Evolutionary conservation across 2,329 filamentous ascomycete genomes (phyloP), one percentile per base, ranked within the genome.

Genomic region (Penicillium sp.): DNA sequence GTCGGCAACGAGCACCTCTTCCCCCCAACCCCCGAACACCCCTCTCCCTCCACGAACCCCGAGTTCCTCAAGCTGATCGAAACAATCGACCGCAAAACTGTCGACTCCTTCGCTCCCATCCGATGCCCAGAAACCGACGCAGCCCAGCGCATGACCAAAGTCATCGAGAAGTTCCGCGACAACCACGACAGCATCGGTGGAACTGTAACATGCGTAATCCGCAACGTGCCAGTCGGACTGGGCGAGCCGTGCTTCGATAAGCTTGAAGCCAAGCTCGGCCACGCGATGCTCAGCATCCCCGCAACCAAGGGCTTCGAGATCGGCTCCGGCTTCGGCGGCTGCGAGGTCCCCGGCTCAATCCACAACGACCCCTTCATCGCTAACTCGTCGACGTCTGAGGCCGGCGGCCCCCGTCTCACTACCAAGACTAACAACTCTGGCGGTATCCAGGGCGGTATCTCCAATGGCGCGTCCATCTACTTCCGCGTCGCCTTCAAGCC

Each of bases 221-320:
- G 87, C 56, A 91, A 94, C 64, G 81, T 82, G 7, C 93, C 91
- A 26, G 79, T 81, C 35, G 91, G 91, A 0, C 79, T 97, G 3
- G 93, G 93, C 52, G 93, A 97, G 77, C 93, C 91, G 1, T 87
- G 82, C 70, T 97, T 98, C 69, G 88, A 95, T 71, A 97, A 97
- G 76, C 78, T 97, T 39, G 90, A 98, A 75, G 93, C 93, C 7
- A 81, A 80, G 66, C 82, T 98, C 41, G 90, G 82, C 24, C 91
- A 97, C 65, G 93, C 87, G 43, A 97, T 98, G 87, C 79, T 97
- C 56, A 88, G 83, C 66, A 95, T 97, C 61, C 93, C 93, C 5
- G 89, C 93, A 3, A 91, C 87, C 33, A 98, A 97, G 74, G 91
- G 86, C 48, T 97, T 97, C 65, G 91, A 97, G 68, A 84, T 97